These are phyloP conservation scores for Aeminium ludgeri DNA, from an alignment of 495 filamentous ascomycete genomes.

Conservation along the genomic window DNA sequence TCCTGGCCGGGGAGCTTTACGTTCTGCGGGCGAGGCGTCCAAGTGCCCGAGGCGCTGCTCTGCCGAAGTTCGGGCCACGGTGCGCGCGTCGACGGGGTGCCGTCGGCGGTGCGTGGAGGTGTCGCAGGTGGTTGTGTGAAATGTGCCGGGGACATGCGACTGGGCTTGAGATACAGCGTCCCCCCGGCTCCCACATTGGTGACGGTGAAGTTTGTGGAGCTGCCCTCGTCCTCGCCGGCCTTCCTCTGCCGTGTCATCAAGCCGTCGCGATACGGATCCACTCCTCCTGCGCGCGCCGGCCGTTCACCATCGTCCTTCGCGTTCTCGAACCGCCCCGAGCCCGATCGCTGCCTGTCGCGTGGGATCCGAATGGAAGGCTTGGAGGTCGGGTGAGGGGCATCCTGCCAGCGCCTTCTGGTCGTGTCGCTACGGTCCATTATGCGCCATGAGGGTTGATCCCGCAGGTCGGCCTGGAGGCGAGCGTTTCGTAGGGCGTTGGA, in stretches of 20 bases:
- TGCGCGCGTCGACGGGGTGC: background rate
- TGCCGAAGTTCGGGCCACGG: background rate
- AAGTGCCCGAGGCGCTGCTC: slow-evolving; percentile 9
- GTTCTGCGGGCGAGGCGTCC: slow-evolving; percentile 7
- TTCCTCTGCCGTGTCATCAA: background rate
- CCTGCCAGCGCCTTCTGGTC: slow-evolving; percentile 14
- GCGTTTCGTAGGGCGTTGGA: no score
- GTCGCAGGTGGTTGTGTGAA: slow-evolving; percentile 8
- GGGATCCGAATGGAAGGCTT: background rate
- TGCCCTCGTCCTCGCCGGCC: slow-evolving; percentile 10
- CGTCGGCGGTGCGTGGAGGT: slow-evolving; percentile 9
- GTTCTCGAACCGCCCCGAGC: slow-evolving; percentile 3
- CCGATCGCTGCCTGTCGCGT: background rate
- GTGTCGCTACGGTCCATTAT: slow-evolving; percentile 6
- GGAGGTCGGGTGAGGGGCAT: slow-evolving; percentile 14
- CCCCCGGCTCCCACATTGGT: slow-evolving; percentile 11
- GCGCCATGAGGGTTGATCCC: slow-evolving; percentile 8
- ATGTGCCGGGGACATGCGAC: slow-evolving; percentile 5
- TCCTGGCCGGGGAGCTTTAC: background rate
- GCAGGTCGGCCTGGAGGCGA: no score
- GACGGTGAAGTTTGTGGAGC: slow-evolving; percentile 8
- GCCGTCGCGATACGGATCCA: background rate
- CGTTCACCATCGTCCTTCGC: slow-evolving; percentile 13
- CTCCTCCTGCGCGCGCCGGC: slow-evolving; percentile 5
- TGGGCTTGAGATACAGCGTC: slow-evolving; percentile 13